Base-by-base conservation (phyloP, 2,329 filamentous ascomycete genomes). In the Aspergillus sp. region DNA sequence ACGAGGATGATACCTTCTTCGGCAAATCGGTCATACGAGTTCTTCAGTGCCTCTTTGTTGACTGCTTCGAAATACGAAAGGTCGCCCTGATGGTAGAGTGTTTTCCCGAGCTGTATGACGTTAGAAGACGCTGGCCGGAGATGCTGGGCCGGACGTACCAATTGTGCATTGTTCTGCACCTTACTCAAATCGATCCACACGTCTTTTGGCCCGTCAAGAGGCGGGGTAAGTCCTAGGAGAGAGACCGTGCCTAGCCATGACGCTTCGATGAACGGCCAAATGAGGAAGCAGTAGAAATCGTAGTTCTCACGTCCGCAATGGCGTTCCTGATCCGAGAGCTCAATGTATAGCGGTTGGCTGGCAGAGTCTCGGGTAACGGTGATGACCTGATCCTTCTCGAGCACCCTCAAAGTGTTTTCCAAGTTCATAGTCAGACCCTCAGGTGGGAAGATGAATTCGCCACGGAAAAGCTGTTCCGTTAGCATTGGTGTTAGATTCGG, bases 261-360 rank as follows among this genome's bases (percentile, higher is more conserved):
- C 0, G 93, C 89, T 74, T 99, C 95, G 64, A 98, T 93, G 66
- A 99, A 99, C 0, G 95, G 95, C 95, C 95, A 99, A 62, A 99
- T 91, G 18, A 99, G 78, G 81, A 98, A 99, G 77, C 93, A 98
- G 77, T 98, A 98, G 75, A 99, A 99, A 71, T 99, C 95, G 68
- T 90, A 99, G 68, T 97, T 98, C 74, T 99, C 95, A 38, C 93
- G 82, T 1, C 95, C 95, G 6, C 84, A 86, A 30, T 83, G 81
- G 17, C 93, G 83, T 73, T 99, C 95, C 3, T 83, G 77, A 5
- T 89, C 85, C 17, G 89, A 88, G 7, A 99, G 80, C 4, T 91
- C 91, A 38, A 97, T 79, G 55, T 79, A 78, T n/a, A 91, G 83
- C 0, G 82, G 80, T 0, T 80, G 81, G 5, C 80, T 76, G 0